A percentile compares a stretch with the other conserved stretches of the same genome.
Conservation (phyloP, 257 asterid species). For the Penstemon newberryi region DNA sequence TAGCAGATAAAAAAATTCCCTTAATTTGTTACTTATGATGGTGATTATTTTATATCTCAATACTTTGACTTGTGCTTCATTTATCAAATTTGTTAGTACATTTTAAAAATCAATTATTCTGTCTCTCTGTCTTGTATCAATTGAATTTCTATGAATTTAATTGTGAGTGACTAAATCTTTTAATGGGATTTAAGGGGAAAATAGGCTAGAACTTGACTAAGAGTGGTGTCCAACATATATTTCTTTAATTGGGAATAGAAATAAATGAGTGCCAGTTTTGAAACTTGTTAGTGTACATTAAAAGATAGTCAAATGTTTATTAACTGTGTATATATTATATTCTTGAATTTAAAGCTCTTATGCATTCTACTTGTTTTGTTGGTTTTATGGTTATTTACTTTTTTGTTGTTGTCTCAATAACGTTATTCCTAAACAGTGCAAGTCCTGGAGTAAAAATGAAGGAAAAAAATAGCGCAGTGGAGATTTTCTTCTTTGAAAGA, state of each 20-base stretch:
- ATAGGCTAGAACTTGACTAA: neutral
- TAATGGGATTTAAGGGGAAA: neutral
- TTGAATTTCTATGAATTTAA: neutral
- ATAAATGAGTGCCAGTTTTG: slow-evolving; percentile 26
- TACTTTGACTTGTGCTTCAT: slow-evolving; percentile 19
- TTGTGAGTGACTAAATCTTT: slow-evolving; percentile 29
- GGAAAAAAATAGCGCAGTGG: slow-evolving; percentile 47
- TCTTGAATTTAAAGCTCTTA: slow-evolving; percentile 5
- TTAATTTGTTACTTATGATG: neutral
- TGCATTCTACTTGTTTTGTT: slow-evolving; percentile 28
- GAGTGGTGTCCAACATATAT: neutral
- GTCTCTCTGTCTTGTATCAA: slow-evolving; percentile 16
- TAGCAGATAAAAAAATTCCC: too few species aligned
- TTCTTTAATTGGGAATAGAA: slow-evolving; percentile 21
- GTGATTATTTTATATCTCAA: slow-evolving; percentile 13
- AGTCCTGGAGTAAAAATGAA: slow-evolving; percentile 58
- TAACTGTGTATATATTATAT: slow-evolving; percentile 16
- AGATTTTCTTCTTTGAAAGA: slow-evolving; percentile 35
- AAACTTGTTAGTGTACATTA: neutral
- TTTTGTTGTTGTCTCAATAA: slow-evolving; percentile 42
- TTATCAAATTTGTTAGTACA: slow-evolving; percentile 16
- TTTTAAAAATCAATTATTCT: slow-evolving; percentile 7
- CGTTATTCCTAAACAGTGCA: slow-evolving; percentile 36
- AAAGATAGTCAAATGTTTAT: neutral
- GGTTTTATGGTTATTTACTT: slow-evolving; percentile 33